Evolutionary conservation across 768 basidiomycete species (phyloP), one percentile per base, ranked within the genome.

Genomic region (Pleurotus salmoneostramineus): DNA sequence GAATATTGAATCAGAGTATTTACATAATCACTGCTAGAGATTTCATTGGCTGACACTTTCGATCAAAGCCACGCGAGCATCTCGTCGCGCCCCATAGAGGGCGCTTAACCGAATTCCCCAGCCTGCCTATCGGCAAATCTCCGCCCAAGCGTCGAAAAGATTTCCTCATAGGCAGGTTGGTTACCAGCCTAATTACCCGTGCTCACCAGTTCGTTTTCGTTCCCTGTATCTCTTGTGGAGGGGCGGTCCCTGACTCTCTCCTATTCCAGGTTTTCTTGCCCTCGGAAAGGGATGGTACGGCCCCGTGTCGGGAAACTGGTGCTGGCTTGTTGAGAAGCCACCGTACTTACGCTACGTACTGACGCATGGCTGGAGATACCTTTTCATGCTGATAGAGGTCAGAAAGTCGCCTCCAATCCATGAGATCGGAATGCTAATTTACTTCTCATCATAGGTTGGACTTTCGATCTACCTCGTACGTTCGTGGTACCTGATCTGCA

Each of bases 341-440:
- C 17, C 36, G 17, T 61, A 58, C 33, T 35, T 58, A 31, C 57
- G 60, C 21, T 61, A 61, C 32, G 60, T 58, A 6, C 33, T 61
- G 11, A 61, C 60, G 14, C 60, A 61, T 34, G 57, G 45, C 2
- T 61, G 60, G 60, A 58, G 60, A 34, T 56, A 46, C 21, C 47
- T 61, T 21, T 61, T 61, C 35, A 58, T 61, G 40, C n/a, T 56
- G n/a, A 43, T 61, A 32, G 60, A 61, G 57, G 62, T 66, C 8
- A 77, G 69, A 67, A 66, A 12, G 31, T 3, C 21, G 3, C 21
- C 21, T 27, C 21, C 21, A 14, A 6, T 6, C 44, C 12, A 45
- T 45, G 2, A 14, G 15, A 17, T 6, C 44, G 15, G 8, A 45
- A n/a, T 11, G 6, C 6, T 10, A 15, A 15, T 15, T 17, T 17